phyloP scores from a whole-genome alignment of 1,284 basidiomycete genomes.

The Abortiporus biennis region DNA sequence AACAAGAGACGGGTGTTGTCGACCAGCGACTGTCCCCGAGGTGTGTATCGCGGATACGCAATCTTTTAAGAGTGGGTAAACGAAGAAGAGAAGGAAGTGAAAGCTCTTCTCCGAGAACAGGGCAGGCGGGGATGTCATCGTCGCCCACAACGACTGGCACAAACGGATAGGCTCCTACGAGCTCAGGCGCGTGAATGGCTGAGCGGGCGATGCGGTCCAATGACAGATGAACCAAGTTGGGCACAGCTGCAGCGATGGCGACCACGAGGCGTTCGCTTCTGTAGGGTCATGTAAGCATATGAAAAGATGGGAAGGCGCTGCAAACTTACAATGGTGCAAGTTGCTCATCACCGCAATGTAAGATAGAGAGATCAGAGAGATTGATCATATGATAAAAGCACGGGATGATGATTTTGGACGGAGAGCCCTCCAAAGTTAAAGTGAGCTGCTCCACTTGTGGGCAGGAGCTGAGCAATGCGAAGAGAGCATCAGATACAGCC shows the following conservation, averaged over 20 bases:
- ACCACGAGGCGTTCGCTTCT: slow-evolving; percentile 70
- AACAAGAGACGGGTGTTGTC: slow-evolving; percentile 39
- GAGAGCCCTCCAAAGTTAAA: slow-evolving; percentile 46
- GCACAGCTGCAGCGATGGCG: slow-evolving; percentile 58
- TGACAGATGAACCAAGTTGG: slow-evolving; percentile 47
- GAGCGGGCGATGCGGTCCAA: slow-evolving; percentile 64
- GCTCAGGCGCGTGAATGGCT: slow-evolving; percentile 49
- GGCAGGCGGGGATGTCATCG: slow-evolving; percentile 52
- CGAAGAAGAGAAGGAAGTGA: slow-evolving; percentile 58
- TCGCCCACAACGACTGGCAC: slow-evolving; percentile 55
- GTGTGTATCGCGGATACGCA: slow-evolving; percentile 64
- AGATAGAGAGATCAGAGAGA: slow-evolving; percentile 45
- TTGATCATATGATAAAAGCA: slow-evolving; percentile 44
- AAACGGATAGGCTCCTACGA: slow-evolving; percentile 43
- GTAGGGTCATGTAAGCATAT: slow-evolving; percentile 10
- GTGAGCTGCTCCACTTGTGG: slow-evolving; percentile 43
- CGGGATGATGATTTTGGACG: slow-evolving; percentile 43
- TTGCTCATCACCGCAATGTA: slow-evolving; percentile 48
- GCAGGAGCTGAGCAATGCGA: slow-evolving; percentile 42
- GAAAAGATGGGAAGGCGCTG: slow-evolving; percentile 10
- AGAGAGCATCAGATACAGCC: slow-evolving; percentile 38
- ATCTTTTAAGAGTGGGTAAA: slow-evolving; percentile 51
- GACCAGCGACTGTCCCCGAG: slow-evolving; percentile 58
- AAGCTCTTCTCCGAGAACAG: slow-evolving; percentile 48
- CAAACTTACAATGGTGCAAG: slow-evolving; percentile 50